phyloP scores from a whole-genome alignment of 305 asterid genomes.

The Coffea humblotiana region DNA sequence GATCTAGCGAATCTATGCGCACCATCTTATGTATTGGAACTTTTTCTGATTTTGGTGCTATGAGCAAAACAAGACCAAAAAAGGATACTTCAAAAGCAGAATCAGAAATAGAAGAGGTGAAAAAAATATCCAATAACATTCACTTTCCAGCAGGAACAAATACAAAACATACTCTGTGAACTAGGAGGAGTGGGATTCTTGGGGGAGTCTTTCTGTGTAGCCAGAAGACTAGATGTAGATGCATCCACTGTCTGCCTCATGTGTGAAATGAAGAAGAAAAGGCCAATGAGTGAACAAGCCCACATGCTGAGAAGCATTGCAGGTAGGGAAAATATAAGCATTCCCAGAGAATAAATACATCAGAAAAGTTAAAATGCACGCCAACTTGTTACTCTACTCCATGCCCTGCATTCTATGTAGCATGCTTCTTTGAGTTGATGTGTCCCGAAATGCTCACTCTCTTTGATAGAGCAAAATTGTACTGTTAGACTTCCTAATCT shows the following conservation, averaged over 20 bases:
- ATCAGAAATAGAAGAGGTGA: slow-evolving; percentile 22
- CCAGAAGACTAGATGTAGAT: slow-evolving; percentile 43
- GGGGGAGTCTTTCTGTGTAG: slow-evolving; percentile 44
- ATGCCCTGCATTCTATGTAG: background rate
- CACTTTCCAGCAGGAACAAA: slow-evolving; percentile 19
- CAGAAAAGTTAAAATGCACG: slow-evolving; percentile 1
- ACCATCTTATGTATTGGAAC: slow-evolving; percentile 89
- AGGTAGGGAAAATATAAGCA: background rate
- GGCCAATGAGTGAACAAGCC: slow-evolving; percentile 1
- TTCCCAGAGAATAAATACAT: background rate
- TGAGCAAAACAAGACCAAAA: slow-evolving; percentile 16
- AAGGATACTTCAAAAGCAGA: slow-evolving; percentile 23
- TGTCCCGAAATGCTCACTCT: background rate
- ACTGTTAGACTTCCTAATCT: background rate
- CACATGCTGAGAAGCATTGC: background rate
- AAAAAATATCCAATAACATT: slow-evolving; percentile 5
- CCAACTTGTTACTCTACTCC: background rate
- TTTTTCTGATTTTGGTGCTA: slow-evolving; percentile 68
- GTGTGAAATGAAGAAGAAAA: slow-evolving; percentile 23
- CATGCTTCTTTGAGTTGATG: background rate
- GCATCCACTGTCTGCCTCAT: slow-evolving; percentile 55
- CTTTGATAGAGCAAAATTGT: background rate
- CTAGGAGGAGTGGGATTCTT: slow-evolving; percentile 56
- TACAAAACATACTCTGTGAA: slow-evolving; percentile 25
- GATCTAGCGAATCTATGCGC: slow-evolving; percentile 87